Evolutionary conservation across 2,329 filamentous ascomycete species (phyloP).

Genomic region (Monilinia aucupariae): DNA sequence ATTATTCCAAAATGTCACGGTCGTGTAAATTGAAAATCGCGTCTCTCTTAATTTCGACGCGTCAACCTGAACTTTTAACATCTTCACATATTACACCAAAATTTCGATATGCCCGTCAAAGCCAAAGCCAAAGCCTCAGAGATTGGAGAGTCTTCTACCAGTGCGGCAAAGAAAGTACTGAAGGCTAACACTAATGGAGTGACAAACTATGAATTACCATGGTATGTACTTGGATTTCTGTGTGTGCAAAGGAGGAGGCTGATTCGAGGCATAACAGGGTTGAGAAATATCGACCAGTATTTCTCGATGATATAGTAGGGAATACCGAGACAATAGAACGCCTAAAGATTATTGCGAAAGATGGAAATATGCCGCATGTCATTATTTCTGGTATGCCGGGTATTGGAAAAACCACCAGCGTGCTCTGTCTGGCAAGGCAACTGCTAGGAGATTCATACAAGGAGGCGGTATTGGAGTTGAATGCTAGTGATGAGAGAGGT

Average conservation of each 20-base stretch:
- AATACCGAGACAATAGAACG: slow-evolving; percentile 97
- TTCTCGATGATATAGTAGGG: slow-evolving; percentile 93
- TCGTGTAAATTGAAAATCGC: slow-evolving; percentile 27
- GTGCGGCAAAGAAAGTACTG: slow-evolving; percentile 52
- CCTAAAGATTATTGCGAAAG: slow-evolving; percentile 94
- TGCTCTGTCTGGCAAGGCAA: slow-evolving; percentile 87
- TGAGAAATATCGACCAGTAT: slow-evolving; percentile 93
- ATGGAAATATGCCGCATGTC: slow-evolving; percentile 98
- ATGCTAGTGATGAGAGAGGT: slow-evolving; percentile 93
- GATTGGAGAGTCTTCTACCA: slow-evolving; percentile 55
- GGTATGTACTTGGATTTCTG: slow-evolving; percentile 44
- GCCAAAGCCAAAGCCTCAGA: slow-evolving; percentile 31
- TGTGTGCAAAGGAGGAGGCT: neutral
- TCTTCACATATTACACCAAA: neutral
- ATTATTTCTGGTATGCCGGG: slow-evolving; percentile 99
- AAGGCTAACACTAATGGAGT: slow-evolving; percentile 46
- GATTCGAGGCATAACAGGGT: slow-evolving; percentile 56
- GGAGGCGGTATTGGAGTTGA: slow-evolving; percentile 92
- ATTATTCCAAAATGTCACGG: neutral
- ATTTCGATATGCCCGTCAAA: slow-evolving; percentile 22
- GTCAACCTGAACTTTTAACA: slow-evolving; percentile 16
- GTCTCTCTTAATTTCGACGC: slow-evolving; percentile 21
- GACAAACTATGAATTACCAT: slow-evolving; percentile 69
- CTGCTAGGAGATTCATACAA: slow-evolving; percentile 91
- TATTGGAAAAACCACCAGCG: slow-evolving; percentile 96